Percentiles rank a stretch among this genome's conserved stretches.
Conservation (phyloP, 768 basidiomycete genomes). For the Suillus discolor region DNA sequence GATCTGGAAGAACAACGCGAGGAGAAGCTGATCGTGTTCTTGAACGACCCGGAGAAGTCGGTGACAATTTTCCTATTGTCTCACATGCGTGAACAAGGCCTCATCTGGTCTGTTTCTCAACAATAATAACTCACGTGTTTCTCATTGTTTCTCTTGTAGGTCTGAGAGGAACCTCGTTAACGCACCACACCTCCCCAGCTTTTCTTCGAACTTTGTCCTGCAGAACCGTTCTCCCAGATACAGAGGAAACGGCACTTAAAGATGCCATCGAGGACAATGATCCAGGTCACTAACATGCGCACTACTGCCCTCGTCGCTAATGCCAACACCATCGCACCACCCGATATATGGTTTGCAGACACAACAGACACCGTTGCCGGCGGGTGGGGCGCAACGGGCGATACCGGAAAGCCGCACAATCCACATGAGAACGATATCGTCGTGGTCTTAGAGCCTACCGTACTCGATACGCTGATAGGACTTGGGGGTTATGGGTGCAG, state of each 20-base stretch:
- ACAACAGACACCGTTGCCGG: slow-evolving; percentile 5
- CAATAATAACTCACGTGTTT: not conserved
- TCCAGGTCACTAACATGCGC: slow-evolving; percentile 13
- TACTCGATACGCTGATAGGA: slow-evolving; percentile 48
- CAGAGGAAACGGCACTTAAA: slow-evolving; percentile 24
- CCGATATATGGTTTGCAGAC: slow-evolving; percentile 2
- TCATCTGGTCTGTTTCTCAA: slow-evolving; percentile 62
- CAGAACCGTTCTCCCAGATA: slow-evolving; percentile 40
- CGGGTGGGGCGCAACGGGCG: slow-evolving; percentile 17
- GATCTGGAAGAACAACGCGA: slow-evolving; percentile 42
- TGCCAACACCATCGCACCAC: not conserved
- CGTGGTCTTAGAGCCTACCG: slow-evolving; percentile 52
- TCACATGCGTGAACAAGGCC: slow-evolving; percentile 65
- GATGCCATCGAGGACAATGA: slow-evolving; percentile 30
- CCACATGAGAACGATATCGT: slow-evolving; percentile 60
- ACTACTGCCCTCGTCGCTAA: not conserved
- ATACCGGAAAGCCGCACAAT: slow-evolving; percentile 41
- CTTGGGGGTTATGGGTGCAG: slow-evolving; percentile 73
- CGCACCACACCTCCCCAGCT: slow-evolving; percentile 55
- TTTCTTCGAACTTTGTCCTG: slow-evolving; percentile 65
- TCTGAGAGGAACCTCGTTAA: slow-evolving; percentile 49
- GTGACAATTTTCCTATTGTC: too few relatives aligned
- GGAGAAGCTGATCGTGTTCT: slow-evolving; percentile 51
- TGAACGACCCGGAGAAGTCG: slow-evolving; percentile 66
- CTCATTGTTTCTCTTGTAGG: slow-evolving; percentile 31